Evolutionary conservation across 441 rosid species (phyloP), one percentile per base, ranked within the genome.

Genomic region (Geranium incanum): DNA sequence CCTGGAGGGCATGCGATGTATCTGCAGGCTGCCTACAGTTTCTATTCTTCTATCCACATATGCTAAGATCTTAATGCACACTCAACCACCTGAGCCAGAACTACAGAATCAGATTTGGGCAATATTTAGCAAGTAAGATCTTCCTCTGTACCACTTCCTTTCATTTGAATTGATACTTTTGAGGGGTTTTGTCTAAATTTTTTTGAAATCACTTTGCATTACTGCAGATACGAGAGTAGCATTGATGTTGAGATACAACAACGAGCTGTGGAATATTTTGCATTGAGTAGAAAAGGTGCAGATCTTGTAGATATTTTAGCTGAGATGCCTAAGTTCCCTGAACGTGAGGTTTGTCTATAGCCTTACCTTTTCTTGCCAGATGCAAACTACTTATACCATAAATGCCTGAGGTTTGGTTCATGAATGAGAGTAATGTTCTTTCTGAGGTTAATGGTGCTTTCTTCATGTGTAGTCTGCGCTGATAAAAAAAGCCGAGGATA

Each of bases 281-380:
- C 92, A 64, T 82, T 95, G 81, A 91, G 98, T 84, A 82, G 86
- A 81, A 95, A 91, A 78, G 99, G 99, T 70, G 86, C 87, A 39
- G 84, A 87, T 76, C 78, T 88, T 55, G 80, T 85, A 78, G 99
- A 95, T 81, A 89, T 95, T 75, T 83, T 95, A 81, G 98, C 97
- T 70, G 99, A 95, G 77, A 95, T 95, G 99, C 99, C 99, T 21
- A 95, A 91, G 78, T 95, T 95, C 74, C 98, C 98, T 0, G 99
- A 95, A 80, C 97, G 99, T 37, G 91, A 93, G 96, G 99, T 93
- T 69, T 76, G 78, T 79, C 9, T 68, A 38, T 72, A 5, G 36
- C 36, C 23, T 50, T 57, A 59, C 38, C 15, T 50, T n/a, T 50
- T n/a, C 5, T 38, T 38, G 43, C n/a, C 57, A 48, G 57, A 12